phyloP scores from a whole-genome alignment of 2,329 filamentous ascomycete species.

The Botrytis cinerea region DNA sequence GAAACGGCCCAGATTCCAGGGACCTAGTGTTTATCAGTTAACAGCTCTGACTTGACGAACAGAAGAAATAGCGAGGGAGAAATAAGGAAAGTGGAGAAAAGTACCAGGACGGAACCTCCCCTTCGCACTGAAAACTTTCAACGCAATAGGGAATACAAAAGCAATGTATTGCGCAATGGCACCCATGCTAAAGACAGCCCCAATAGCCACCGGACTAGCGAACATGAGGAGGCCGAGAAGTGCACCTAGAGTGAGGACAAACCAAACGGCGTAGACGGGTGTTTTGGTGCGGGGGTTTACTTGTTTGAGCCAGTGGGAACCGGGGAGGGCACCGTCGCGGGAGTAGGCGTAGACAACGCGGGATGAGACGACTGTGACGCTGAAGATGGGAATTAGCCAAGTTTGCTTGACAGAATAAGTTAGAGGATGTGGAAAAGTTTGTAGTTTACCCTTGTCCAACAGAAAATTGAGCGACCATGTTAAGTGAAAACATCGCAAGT shows the following conservation, averaged over 20 bases:
- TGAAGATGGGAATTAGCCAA: not conserved
- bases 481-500: slow-evolving; percentile 63
- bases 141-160: slow-evolving; percentile 59
- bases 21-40: slow-evolving; percentile 38
- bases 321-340: slow-evolving; percentile 68
- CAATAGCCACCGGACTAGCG: slow-evolving; percentile 61
- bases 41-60: not conserved
- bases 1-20: slow-evolving; percentile 66
- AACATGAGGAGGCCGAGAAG: slow-evolving; percentile 65
- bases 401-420: rapidly evolving
- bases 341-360: slow-evolving; percentile 74
- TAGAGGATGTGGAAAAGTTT: rapidly evolving
- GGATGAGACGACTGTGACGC: slow-evolving; percentile 62
- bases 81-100: not conserved
- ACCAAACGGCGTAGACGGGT: slow-evolving; percentile 70
- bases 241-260: slow-evolving; percentile 62
- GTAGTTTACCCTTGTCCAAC: slow-evolving; percentile 65
- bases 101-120: slow-evolving; percentile 61
- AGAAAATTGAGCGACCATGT: slow-evolving; percentile 68
- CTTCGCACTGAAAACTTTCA: slow-evolving; percentile 61
- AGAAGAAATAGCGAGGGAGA: not conserved
- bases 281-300: slow-evolving; percentile 64
- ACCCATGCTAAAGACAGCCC: slow-evolving; percentile 69
- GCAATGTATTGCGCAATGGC: slow-evolving; percentile 68
- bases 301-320: slow-evolving; percentile 57